Percentiles rank a stretch among this genome's conserved stretches.
phyloP scores from a whole-genome alignment of 495 filamentous ascomycete species.

The Penicillium canescens region DNA sequence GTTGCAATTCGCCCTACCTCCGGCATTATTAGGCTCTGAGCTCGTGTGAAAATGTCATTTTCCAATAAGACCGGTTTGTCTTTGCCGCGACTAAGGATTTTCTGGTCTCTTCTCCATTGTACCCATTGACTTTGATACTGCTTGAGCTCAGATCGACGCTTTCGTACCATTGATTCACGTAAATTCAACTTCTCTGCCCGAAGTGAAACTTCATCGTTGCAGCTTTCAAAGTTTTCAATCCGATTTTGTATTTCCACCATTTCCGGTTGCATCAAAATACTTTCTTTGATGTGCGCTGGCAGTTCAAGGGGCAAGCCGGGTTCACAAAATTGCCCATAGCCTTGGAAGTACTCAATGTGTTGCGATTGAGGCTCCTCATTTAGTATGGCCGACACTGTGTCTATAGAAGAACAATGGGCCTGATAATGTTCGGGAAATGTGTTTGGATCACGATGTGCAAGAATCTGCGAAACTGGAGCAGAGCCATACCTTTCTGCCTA shows the following conservation, averaged over 20 bases:
- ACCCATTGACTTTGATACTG: constrained; percentile 17
- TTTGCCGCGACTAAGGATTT: constrained; percentile 16
- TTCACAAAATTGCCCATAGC: constrained; percentile 20
- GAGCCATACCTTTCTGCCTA: constrained; percentile 20
- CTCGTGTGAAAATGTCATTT: constrained; percentile 12
- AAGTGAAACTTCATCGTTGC: background rate
- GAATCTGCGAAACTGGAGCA: constrained; percentile 21
- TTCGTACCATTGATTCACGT: constrained; percentile 11
- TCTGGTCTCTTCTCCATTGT: constrained; percentile 16
- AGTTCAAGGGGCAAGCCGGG: constrained; percentile 14
- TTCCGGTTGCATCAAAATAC: constrained; percentile 14
- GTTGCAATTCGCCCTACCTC: constrained; percentile 15
- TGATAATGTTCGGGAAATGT: constrained; percentile 21
- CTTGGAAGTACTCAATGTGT: constrained; percentile 25
- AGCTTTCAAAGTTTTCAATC: constrained; percentile 5
- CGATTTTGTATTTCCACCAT: constrained; percentile 8
- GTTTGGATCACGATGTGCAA: constrained; percentile 10
- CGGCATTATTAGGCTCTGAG: constrained; percentile 16
- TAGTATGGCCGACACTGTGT: constrained; percentile 20
- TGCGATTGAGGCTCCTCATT: constrained; percentile 14
- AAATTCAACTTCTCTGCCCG: constrained; percentile 14
- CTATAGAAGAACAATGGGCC: constrained; percentile 19
- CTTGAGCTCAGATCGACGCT: constrained; percentile 13
- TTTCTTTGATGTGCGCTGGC: constrained; percentile 18
- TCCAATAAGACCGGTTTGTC: constrained; percentile 3